Evolutionary conservation across 1,284 basidiomycete genomes (phyloP).

Genomic region (Somion occarium): DNA sequence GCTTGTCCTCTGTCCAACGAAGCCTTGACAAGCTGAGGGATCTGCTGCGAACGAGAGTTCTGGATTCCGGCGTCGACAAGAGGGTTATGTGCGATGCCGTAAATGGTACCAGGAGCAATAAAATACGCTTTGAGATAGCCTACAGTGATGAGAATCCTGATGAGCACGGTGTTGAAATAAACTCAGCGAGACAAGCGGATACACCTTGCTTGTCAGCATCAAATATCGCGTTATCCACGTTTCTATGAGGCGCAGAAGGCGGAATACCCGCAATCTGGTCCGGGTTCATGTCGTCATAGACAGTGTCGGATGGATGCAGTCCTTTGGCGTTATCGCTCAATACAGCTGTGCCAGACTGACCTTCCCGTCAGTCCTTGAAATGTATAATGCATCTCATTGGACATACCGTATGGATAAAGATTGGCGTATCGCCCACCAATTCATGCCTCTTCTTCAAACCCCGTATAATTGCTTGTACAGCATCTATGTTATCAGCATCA

Average conservation of each 20-base stretch:
- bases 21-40: constrained; percentile 26
- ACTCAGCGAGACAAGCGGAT: neutral
- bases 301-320: constrained; percentile 7
- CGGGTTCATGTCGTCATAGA: constrained; percentile 30
- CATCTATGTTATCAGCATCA: constrained; percentile 35
- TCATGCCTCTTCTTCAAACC: constrained; percentile 41
- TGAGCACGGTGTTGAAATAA: neutral
- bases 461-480: constrained; percentile 36
- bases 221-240: constrained; percentile 24
- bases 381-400: neutral
- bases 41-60: constrained; percentile 32
- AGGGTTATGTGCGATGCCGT: constrained; percentile 28
- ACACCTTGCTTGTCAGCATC: constrained; percentile 30
- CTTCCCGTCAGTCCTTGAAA: neutral
- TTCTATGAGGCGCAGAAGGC: constrained; percentile 26
- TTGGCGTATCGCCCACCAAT: constrained; percentile 34
- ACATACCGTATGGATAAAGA: constrained; percentile 49
- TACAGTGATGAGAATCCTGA: constrained; percentile 8
- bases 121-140: constrained; percentile 35
- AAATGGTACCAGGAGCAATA: constrained; percentile 36
- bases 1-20: constrained; percentile 28
- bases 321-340: neutral
- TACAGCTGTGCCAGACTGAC: constrained; percentile 32
- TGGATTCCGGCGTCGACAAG: constrained; percentile 33
- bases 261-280: constrained; percentile 27